Evolutionary conservation across 1,139 yeast species (phyloP).

Genomic region (Diutina neorugosa): DNA sequence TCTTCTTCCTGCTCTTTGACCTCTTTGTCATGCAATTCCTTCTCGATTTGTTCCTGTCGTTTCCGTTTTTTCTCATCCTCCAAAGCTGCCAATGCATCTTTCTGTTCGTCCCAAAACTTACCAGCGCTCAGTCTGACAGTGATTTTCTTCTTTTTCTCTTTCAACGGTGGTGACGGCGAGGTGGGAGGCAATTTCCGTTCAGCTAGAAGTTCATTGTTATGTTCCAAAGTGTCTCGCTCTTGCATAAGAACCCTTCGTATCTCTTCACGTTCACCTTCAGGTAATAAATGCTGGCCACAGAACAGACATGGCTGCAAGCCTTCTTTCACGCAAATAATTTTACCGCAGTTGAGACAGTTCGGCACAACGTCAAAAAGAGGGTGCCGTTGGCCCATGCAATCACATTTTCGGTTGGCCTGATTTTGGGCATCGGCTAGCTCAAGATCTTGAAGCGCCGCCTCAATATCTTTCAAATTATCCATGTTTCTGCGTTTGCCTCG

Average conservation of each 20-base stretch:
- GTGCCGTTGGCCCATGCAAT: slow-evolving; percentile 78
- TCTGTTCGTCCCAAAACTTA: slow-evolving; percentile 59
- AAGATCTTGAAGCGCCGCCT: slow-evolving; percentile 21
- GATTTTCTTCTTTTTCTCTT: slow-evolving; percentile 24
- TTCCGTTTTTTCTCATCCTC: slow-evolving; percentile 20
- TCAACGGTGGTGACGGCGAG: slow-evolving; percentile 11
- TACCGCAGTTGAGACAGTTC: slow-evolving; percentile 89
- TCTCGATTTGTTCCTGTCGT: not conserved
- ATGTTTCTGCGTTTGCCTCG: slow-evolving; percentile 26
- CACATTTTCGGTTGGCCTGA: slow-evolving; percentile 33
- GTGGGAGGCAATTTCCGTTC: slow-evolving; percentile 9
- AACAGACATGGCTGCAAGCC: slow-evolving; percentile 85
- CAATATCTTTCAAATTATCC: slow-evolving; percentile 18
- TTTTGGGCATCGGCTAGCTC: slow-evolving; percentile 15
- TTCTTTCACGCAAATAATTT: slow-evolving; percentile 79
- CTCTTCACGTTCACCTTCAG: slow-evolving; percentile 45
- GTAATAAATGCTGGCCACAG: slow-evolving; percentile 61
- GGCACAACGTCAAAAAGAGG: slow-evolving; percentile 87
- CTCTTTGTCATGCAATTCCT: slow-evolving; percentile 12
- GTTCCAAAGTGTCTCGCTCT: slow-evolving; percentile 28
- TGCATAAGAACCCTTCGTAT: slow-evolving; percentile 39
- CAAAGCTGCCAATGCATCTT: slow-evolving; percentile 43
- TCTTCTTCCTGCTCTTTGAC: slow-evolving; percentile 25
- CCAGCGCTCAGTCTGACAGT: slow-evolving; percentile 45
- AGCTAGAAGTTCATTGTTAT: slow-evolving; percentile 9